Evolutionary conservation across 1,284 basidiomycete species (phyloP), one percentile per base, ranked within the genome.

Genomic region (Cerrena zonata): DNA sequence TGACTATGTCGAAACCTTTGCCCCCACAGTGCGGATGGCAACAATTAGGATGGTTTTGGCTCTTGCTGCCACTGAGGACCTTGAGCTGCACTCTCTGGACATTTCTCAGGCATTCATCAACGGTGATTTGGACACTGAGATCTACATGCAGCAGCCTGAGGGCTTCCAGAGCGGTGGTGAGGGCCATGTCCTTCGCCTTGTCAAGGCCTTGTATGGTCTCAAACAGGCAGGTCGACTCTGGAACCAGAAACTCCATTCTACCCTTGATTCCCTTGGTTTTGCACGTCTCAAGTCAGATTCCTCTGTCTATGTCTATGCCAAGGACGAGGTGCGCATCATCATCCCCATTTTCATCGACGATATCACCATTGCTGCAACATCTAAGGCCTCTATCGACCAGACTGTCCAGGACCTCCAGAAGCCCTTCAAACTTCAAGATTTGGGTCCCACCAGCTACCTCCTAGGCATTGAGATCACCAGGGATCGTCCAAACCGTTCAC

Each of bases 1-100:
- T n/a, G 71, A 78, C 51, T 75, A 69, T 55, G 56, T 59, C 1
- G 65, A 72, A 4, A 77, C 74, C 0, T 72, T 68, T 50, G 67
- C 74, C n/a, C 74, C 74, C 0, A 73, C 71, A 0, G 64, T 64
- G 0, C 63, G 65, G 1, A 61, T 69, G 48, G 60, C 69, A 39
- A 69, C 71, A 0, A 62, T 73, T 23, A 62, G 68, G 0, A 37
- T 69, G 1, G 46, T 77, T 0, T 56, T 73, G 0, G 59, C 71
- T 11, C 55, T 76, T 2, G 73, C 69, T 4, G 69, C 71, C 7
- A 15, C 48, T 2, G 43, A 60, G 0, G 62, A 66, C 40, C 72
- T 71, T 63, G 65, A 71, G n/a, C 48, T 71, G 1, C 60, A 67
- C 23, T 45, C 41, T 34, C 45, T 49, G 45, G 48, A 49, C 43